A percentile compares a stretch with the other conserved stretches of the same genome.
Conservation (phyloP, 2,329 filamentous ascomycete species). For the Arthrobotrys sphaeroides region DNA sequence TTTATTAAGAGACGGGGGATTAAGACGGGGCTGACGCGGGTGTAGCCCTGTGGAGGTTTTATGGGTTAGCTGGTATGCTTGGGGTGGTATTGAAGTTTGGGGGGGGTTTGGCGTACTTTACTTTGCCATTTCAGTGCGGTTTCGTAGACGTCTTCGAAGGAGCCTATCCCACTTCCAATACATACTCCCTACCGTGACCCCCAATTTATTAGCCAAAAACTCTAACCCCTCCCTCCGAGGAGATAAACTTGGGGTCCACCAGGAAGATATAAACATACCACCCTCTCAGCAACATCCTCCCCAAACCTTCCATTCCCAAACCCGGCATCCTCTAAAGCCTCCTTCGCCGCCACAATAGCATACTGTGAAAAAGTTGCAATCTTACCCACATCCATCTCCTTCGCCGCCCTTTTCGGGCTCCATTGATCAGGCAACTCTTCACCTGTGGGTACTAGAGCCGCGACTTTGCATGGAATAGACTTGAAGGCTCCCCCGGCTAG, state of each 20-base stretch:
- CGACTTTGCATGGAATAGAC: conserved; percentile 85
- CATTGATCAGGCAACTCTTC: conserved; percentile 23
- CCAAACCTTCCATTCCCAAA: conserved; percentile 70
- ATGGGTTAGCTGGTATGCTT: neutral
- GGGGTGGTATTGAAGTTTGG: neutral
- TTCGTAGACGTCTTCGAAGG: conserved; percentile 86
- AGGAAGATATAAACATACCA: conserved; percentile 63
- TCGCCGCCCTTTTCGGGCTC: conserved; percentile 59
- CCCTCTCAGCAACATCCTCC: conserved; percentile 74
- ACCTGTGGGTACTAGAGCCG: conserved; percentile 78
- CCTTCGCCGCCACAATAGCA: conserved; percentile 83
- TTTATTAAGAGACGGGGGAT: conserved; percentile 94
- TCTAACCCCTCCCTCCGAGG: too few relatives aligned
- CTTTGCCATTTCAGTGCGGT: conserved; percentile 80
- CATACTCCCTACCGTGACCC: conserved; percentile 78
- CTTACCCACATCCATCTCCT: conserved; percentile 70
- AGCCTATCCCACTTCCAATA: conserved; percentile 93
- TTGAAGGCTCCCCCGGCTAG: conserved; percentile 65
- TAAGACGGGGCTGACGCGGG: conserved; percentile 90
- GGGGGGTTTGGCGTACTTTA: conserved; percentile 67
- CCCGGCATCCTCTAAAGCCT: conserved; percentile 83
- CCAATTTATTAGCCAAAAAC: neutral
- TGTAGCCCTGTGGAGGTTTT: conserved; percentile 76
- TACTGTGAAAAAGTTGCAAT: conserved; percentile 95
- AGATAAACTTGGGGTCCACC: neutral